Conservation (phyloP, 2,329 filamentous ascomycete genomes). For the Aspergillus pseudoviridinutans region DNA sequence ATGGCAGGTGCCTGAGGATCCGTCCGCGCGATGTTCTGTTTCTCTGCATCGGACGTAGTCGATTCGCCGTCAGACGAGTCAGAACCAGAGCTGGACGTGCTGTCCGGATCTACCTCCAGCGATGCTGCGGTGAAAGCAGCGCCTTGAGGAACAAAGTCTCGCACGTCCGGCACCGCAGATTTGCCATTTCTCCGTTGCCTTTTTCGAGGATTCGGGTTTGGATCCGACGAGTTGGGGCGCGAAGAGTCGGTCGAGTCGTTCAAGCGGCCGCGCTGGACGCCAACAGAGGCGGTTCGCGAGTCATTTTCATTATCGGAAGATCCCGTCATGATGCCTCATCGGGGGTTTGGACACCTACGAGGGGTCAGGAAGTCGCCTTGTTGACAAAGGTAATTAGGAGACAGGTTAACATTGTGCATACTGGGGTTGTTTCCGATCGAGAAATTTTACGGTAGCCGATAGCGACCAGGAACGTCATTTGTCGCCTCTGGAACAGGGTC, state of each 20-base stretch:
- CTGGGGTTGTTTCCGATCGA: background rate
- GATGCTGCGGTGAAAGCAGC: constrained; percentile 31
- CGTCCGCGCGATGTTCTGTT: constrained; percentile 5
- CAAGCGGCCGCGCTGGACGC: constrained; percentile 32
- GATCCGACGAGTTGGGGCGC: constrained; percentile 21
- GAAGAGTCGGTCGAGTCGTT: constrained; percentile 21
- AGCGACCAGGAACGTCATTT: constrained; percentile 9
- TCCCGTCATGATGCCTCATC: constrained; percentile 19
- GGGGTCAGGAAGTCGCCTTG: background rate
- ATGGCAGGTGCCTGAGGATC: constrained; percentile 26
- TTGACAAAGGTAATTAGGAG: background rate
- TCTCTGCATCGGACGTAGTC: constrained; percentile 13
- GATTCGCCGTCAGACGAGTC: constrained; percentile 13
- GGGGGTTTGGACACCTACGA: background rate
- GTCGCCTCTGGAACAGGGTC: background rate
- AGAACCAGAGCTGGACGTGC: constrained; percentile 29
- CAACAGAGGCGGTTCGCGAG: constrained; percentile 46
- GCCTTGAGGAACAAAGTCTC: constrained; percentile 37
- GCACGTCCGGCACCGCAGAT: constrained; percentile 20
- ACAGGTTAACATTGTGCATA: background rate
- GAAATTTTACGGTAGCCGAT: constrained; percentile 24
- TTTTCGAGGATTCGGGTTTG: constrained; percentile 22
- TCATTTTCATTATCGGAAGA: constrained; percentile 36
- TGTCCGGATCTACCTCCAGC: constrained; percentile 30
- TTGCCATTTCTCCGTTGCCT: constrained; percentile 25